These are phyloP conservation scores for Leptographium galeiforme DNA, from an alignment of 2,329 filamentous ascomycete genomes.

Conservation along the genomic window DNA sequence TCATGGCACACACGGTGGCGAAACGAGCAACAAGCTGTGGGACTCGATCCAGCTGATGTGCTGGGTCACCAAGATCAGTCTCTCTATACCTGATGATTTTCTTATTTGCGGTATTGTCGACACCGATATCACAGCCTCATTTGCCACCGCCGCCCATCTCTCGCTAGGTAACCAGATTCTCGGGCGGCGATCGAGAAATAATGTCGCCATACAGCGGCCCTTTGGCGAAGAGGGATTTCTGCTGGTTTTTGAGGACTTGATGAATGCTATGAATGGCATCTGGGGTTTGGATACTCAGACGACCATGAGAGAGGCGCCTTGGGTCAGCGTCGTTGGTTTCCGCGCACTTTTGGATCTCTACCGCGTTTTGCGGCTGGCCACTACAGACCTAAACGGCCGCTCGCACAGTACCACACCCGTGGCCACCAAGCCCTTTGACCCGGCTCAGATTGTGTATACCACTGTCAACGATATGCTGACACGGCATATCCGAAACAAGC, in stretches of 20 bases:
- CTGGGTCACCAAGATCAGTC: constrained; percentile 3
- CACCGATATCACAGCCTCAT: constrained; percentile 2
- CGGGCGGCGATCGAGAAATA: constrained; percentile 1
- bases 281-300: background rate
- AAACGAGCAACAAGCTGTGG: background rate
- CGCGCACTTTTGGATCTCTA: constrained; percentile 3
- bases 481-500: background rate
- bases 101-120: constrained; percentile 6
- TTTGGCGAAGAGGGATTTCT: constrained; percentile 5
- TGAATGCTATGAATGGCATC: background rate
- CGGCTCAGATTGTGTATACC: background rate
- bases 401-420: background rate
- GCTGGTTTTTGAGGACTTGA: constrained; percentile 3
- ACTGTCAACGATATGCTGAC: constrained; percentile 1
- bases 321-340: constrained; percentile 4
- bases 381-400: constrained; percentile 1
- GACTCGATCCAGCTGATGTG: background rate
- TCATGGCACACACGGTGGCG: background rate
- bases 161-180: constrained; percentile 3
- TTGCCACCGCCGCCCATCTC: constrained; percentile 5
- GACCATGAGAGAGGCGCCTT: background rate
- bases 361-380: constrained; percentile 2
- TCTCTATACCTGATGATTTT: constrained; percentile 5
- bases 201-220: background rate
- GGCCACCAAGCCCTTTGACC: background rate